Evolutionary conservation across 2,329 filamentous ascomycete species (phyloP), one percentile per base, ranked within the genome.

Genomic region (Samsoniella hepiali): DNA sequence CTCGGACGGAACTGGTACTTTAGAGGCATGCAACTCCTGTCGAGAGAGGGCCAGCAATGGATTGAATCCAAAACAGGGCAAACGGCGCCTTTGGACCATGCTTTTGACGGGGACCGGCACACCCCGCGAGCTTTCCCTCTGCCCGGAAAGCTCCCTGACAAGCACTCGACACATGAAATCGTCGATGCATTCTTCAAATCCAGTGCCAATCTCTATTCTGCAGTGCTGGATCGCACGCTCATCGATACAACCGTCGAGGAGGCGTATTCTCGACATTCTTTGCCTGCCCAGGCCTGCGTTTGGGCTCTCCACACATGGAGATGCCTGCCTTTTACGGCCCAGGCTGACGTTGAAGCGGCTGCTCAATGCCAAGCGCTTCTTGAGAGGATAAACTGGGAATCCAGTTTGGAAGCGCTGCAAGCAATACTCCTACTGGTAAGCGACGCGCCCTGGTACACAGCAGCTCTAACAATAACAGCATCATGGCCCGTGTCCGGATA

Each of bases 281-380:
- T 60, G 22, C 61, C 64, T 10, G 66, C 66, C 9, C 61, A 65
- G 27, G 66, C 66, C 17, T 67, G 66, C 22, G 53, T 67, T 5
- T 66, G 62, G 63, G 65, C 66, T 4, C 42, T 67, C 9, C 59
- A 64, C 15, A 51, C 66, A 13, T 45, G 65, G 32, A 47, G 54
- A 10, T 32, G 32, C 22, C 29, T 32, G 38, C 38, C 40, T 2
- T 36, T 15, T 27, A 22, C 31, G 15, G 17, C 29, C 5, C 5
- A 22, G 3, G 3, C 38, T 11, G 36, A 27, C 1, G 9, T 32
- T 58, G 44, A 58, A 10, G 17, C 27, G 22, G 29, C 17, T 4
- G 11, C 17, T 31, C 22, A 64, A 51, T 62, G 56, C 7, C 44
- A 36, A 47, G 11, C 22, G 4, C 45, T 64, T 6, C 55, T 65